Evolutionary conservation across 352 stramenopile species (phyloP).

Genomic region (Pythium chondricola): DNA sequence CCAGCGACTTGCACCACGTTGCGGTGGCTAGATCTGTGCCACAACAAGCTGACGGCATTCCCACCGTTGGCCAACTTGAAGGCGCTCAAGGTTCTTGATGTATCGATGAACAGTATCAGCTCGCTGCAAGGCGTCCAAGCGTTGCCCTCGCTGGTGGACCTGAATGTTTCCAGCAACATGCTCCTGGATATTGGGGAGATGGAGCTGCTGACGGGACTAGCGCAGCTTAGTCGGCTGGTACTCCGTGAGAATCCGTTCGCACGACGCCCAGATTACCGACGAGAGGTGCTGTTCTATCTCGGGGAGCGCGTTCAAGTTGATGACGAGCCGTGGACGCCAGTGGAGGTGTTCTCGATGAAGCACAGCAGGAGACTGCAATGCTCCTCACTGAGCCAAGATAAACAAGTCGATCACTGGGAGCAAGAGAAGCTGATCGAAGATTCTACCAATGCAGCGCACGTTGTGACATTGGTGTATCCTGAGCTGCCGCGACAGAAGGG

Average conservation of each 20-base stretch:
- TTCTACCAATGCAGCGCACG: neutral
- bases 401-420: too few relatives aligned
- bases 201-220: conserved; percentile 39
- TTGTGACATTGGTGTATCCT: conserved; percentile 17
- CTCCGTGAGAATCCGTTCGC: conserved; percentile 75
- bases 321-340: conserved; percentile 42
- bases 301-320: conserved; percentile 63
- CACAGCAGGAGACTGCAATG: conserved; percentile 41
- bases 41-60: conserved; percentile 50
- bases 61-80: conserved; percentile 36
- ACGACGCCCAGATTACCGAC: conserved; percentile 62
- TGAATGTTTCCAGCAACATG: conserved; percentile 72
- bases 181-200: conserved; percentile 49
- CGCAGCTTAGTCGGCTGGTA: conserved; percentile 34
- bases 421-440: neutral
- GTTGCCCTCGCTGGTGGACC: conserved; percentile 32
- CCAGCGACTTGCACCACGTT: conserved; percentile 27
- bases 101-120: conserved; percentile 59
- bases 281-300: conserved; percentile 78
- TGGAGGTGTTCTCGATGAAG: conserved; percentile 72
- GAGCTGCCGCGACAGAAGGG: neutral
- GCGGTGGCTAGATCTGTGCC: conserved; percentile 52
- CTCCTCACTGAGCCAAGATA: too few relatives aligned
- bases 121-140: conserved; percentile 47
- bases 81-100: conserved; percentile 42